Evolutionary conservation across 371 early-diverging fungal species (phyloP).

Genomic region (Mortierella sp.): DNA sequence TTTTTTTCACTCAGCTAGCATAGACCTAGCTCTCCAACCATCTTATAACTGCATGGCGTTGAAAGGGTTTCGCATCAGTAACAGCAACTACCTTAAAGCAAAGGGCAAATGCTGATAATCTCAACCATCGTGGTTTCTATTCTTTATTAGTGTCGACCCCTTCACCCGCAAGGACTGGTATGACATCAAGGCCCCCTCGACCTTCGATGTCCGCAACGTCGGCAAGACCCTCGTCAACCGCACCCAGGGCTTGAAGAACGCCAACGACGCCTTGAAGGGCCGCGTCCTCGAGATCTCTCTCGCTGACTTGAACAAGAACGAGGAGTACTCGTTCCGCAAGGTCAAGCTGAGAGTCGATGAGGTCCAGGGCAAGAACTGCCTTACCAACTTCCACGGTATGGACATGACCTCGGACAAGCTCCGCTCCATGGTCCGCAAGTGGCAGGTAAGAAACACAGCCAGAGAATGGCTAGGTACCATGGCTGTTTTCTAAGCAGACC

Average conservation of each 20-base stretch:
- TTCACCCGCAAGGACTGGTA: slow-evolving; percentile 99
- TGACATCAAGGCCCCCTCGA: slow-evolving; percentile 97
- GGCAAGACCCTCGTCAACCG: slow-evolving; percentile 99
- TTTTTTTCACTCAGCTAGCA: no score
- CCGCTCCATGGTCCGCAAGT: slow-evolving; percentile 99
- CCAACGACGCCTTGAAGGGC: slow-evolving; percentile 96
- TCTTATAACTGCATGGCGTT: neutral
- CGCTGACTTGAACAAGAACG: slow-evolving; percentile 98
- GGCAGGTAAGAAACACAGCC: slow-evolving; percentile 77
- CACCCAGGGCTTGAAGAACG: slow-evolving; percentile 98
- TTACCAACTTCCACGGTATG: slow-evolving; percentile 99
- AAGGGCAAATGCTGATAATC: neutral
- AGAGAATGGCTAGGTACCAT: neutral
- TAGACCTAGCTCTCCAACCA: no score
- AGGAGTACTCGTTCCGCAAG: slow-evolving; percentile 97
- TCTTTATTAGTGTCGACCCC: slow-evolving; percentile 59
- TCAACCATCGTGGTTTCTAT: neutral
- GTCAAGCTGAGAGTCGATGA: slow-evolving; percentile 98
- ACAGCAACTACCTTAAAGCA: neutral
- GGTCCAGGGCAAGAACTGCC: slow-evolving; percentile 98
- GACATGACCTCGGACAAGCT: slow-evolving; percentile 99
- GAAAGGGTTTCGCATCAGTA: neutral
- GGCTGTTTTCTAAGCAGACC: neutral
- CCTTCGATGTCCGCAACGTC: slow-evolving; percentile 93
- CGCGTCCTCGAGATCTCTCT: slow-evolving; percentile 99